Base-by-base conservation (phyloP, 2,329 filamentous ascomycete genomes). In the Talaromyces islandicus region DNA sequence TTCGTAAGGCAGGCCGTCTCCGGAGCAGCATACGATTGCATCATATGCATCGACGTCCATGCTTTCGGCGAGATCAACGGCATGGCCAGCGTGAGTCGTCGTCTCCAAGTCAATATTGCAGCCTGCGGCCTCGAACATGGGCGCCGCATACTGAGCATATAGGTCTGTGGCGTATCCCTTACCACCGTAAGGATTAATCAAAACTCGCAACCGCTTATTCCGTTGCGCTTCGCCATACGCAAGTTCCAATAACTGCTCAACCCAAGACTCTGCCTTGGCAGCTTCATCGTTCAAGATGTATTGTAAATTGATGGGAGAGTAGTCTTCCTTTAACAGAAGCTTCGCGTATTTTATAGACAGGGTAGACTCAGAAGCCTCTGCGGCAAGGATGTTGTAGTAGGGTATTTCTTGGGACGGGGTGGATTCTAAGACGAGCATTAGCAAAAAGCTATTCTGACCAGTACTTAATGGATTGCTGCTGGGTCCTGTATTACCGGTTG, bases 141-240 rank as follows among this genome's bases (percentile, higher is more conserved):
- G 92, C 69, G 88, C 87, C 52, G 92, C 89, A 64, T 93, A 83
- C 51, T 82, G 83, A 60, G 86, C 78, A 83, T 92, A 97, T 64
- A 87, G 82, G 70, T 85, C 89, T 63, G 84, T 77, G 1, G 92
- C 93, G 46, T 79, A 78, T 17, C 93, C 93, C 48, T 91, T 89
- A 0, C 94, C 94, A 14, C 92, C 91, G 68, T 92, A 89, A 0
- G 94, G 94, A 73, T 99, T 99, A 63, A 99, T 83, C 50, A 97
- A 79, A 12, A 97, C 87, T 73, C 94, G 96, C 64, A 94, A 87
- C 53, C 91, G 86, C 74, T 92, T 94, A 60, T 81, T 83, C 57
- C 82, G 83, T 68, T 88, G 85, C 1, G 89, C 83, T 7, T 79
- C 77, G 59, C 79, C 88, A 69, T 96, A 97, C 25, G 92, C 86